Evolutionary conservation across 2,329 filamentous ascomycete genomes (phyloP), one percentile per base, ranked within the genome.

Genomic region (Paramyrothecium sp.): DNA sequence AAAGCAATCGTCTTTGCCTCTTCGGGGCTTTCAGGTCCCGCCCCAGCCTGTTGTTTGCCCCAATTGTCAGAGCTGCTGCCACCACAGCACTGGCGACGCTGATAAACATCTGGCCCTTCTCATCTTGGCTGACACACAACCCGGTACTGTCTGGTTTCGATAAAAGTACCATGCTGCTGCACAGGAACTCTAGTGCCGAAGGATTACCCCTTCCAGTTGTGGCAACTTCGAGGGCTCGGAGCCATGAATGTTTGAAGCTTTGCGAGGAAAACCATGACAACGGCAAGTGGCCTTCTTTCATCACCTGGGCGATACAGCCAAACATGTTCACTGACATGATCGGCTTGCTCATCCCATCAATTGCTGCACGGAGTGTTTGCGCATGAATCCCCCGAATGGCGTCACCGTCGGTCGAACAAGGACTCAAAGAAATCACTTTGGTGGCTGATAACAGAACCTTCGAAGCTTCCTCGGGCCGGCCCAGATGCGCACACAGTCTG

Each of bases 61-160:
- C 66, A 30, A 61, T 53, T 12, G 60, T 60, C 30, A 65, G 61
- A 11, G 62, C 63, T 54, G 68, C 68, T 8, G 69, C 67, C 16
- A 62, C 58, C 33, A 74, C 53, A n/a, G 67, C 69, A 17, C 70
- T 69, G 10, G 65, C 59, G 11, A 74, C 58, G 41, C 66, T 68
- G n/a, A 63, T 63, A 22, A 74, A 60, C 11, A 65, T 66, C 53
- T 68, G 64, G 34, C 70, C 64, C 3, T 58, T 62, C 33, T 60
- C 47, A 11, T 38, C 50, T 26, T 60, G 53, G 26, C 60, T 48
- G 13, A 34, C 21, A 5, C 17, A 51, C 8, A 49, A 47, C 3
- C 53, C 48, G 7, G 58, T 54, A 26, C 52, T 57, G 12, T 55
- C 49, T 17, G 57, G 46, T n/a, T 60, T 51, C 19, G 63, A 55